Conservation (phyloP, 345 rosid species). For the Noccaea bulbosa region DNA sequence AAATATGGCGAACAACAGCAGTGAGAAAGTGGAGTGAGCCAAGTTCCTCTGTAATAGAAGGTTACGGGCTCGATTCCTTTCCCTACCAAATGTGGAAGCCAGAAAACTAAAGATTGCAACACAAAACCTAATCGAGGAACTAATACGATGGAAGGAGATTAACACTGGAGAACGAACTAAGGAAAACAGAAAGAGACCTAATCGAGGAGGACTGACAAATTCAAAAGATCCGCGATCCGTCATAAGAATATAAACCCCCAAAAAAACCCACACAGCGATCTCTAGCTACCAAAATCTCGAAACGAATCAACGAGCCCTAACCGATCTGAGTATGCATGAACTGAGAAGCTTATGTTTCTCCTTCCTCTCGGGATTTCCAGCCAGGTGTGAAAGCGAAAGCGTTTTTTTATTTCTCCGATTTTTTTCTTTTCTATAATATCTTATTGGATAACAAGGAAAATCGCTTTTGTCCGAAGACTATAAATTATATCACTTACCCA, state of each 20-base stretch:
- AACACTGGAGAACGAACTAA: not conserved
- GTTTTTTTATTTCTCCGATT: slow-evolving; percentile 2
- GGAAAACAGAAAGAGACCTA: slow-evolving; percentile 46
- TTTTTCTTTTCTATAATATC: slow-evolving; percentile 10
- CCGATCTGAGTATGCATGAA: slow-evolving; percentile 41
- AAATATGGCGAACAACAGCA: slow-evolving; percentile 14
- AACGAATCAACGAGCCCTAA: slow-evolving; percentile 38
- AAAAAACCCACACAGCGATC: slow-evolving; percentile 27
- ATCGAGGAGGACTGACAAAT: slow-evolving; percentile 48
- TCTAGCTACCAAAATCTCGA: slow-evolving; percentile 26
- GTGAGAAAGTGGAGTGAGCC: slow-evolving; percentile 12
- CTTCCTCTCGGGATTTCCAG: slow-evolving; percentile 21
- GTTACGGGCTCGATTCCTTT: not conserved
- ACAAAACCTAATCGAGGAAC: slow-evolving; percentile 12
- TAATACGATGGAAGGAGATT: not conserved
- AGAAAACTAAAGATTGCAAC: slow-evolving; percentile 3
- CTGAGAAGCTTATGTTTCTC: slow-evolving; percentile 31
- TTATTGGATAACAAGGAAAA: slow-evolving; percentile 3
- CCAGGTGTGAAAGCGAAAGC: slow-evolving; percentile 39
- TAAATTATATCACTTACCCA: slow-evolving; percentile 5
- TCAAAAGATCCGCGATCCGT: slow-evolving; percentile 54
- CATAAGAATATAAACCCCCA: slow-evolving; percentile 37
- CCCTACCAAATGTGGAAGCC: slow-evolving; percentile 16
- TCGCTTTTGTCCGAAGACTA: slow-evolving; percentile 20
- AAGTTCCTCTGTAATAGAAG: slow-evolving; percentile 9